phyloP scores from a whole-genome alignment of 2,329 filamentous ascomycete species.

The Pseudocercospora eumusae region DNA sequence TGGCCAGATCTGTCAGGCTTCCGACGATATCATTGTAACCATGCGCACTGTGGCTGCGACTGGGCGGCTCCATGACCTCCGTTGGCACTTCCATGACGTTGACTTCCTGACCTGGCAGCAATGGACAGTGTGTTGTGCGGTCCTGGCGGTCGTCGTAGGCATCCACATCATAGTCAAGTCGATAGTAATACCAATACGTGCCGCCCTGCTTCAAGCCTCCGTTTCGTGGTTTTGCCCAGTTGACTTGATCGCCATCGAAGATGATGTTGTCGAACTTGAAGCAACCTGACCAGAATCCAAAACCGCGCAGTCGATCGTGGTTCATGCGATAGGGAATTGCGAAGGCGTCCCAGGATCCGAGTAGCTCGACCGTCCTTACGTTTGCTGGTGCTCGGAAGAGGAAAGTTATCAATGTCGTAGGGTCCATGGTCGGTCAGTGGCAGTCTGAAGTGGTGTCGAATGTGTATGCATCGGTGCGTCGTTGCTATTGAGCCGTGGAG shows the following conservation, averaged over 20 bases:
- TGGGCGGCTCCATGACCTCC: slow-evolving; percentile 49
- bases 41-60: slow-evolving; percentile 36
- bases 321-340: slow-evolving; percentile 75
- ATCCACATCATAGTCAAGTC: slow-evolving; percentile 76
- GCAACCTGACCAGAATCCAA: slow-evolving; percentile 81
- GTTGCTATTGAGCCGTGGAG: slow-evolving; percentile 1
- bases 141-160: slow-evolving; percentile 71
- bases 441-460: not conserved
- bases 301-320: slow-evolving; percentile 72
- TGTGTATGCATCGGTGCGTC: not conserved
- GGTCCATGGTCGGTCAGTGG: slow-evolving; percentile 36
- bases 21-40: slow-evolving; percentile 29
- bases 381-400: slow-evolving; percentile 49
- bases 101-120: slow-evolving; percentile 82
- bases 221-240: slow-evolving; percentile 59
- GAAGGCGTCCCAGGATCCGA: slow-evolving; percentile 98
- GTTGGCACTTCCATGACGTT: slow-evolving; percentile 81
- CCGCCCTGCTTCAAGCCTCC: slow-evolving; percentile 89
- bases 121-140: slow-evolving; percentile 76
- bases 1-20: slow-evolving; percentile 23
- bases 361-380: slow-evolving; percentile 71
- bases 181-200: slow-evolving; percentile 97
- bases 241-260: slow-evolving; percentile 67
- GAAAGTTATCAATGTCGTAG: slow-evolving; percentile 43
- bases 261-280: slow-evolving; percentile 82